These are phyloP conservation scores for Isoetes taiwanensis DNA, from an alignment of 75 land plant genomes.

Conservation along the genomic window DNA sequence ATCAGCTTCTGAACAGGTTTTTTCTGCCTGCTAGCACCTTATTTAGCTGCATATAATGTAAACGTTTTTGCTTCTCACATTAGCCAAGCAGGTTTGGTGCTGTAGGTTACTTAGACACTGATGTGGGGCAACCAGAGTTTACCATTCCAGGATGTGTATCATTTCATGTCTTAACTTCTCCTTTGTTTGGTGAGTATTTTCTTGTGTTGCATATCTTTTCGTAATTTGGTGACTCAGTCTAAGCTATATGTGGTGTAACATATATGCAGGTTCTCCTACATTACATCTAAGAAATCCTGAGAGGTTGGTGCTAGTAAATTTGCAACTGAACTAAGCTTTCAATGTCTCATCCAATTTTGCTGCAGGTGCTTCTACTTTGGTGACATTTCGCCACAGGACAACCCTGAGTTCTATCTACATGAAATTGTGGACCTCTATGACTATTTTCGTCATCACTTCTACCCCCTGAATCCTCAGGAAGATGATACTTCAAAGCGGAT, in stretches of 20 bases:
- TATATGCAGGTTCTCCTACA: slow-evolving; percentile 11
- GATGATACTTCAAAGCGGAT: no score
- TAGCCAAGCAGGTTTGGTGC: slow-evolving; percentile 38
- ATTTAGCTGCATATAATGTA: no score
- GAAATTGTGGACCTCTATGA: slow-evolving; percentile 42
- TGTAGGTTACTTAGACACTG: slow-evolving; percentile 81
- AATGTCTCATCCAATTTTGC: slow-evolving; percentile 2
- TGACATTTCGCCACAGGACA: slow-evolving; percentile 58
- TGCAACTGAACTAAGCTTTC: no score
- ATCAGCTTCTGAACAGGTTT: slow-evolving; percentile 43
- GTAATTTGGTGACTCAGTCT: no score
- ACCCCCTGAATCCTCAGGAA: slow-evolving; percentile 6
- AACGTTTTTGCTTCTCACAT: no score
- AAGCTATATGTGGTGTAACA: no score
- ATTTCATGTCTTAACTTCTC: slow-evolving; percentile 45
- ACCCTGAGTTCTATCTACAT: slow-evolving; percentile 43
- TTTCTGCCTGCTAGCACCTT: neutral
- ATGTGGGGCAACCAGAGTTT: slow-evolving; percentile 85
- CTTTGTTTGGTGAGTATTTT: slow-evolving; percentile 32
- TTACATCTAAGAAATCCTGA: slow-evolving; percentile 14
- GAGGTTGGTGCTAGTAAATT: slow-evolving; percentile 8
- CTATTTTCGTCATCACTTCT: slow-evolving; percentile 33
- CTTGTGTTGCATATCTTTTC: neutral
- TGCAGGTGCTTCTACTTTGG: slow-evolving; percentile 77
- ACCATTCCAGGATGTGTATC: slow-evolving; percentile 73